phyloP scores from a whole-genome alignment of 2,329 filamentous ascomycete genomes.

The Fusarium clavum region DNA sequence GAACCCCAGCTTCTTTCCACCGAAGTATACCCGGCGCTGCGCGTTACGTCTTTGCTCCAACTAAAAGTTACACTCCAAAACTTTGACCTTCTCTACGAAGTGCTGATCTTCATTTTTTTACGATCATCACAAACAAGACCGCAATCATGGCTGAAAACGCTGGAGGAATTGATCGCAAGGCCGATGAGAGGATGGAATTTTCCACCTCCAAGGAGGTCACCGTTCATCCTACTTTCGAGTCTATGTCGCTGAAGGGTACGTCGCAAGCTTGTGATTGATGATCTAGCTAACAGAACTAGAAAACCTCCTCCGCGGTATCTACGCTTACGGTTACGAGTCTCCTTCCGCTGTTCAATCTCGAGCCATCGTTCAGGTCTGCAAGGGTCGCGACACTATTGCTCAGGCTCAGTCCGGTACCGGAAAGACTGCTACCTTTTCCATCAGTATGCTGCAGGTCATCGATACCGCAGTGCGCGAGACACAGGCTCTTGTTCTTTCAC shows the following conservation, averaged over 20 bases:
- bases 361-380: conserved; percentile 98
- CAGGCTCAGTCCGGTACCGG: conserved; percentile 97
- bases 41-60: conserved; percentile 22
- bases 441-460: conserved; percentile 95
- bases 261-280: not conserved
- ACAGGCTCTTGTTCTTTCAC: conserved; percentile 94
- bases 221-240: conserved; percentile 92
- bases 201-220: conserved; percentile 98
- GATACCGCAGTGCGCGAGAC: conserved; percentile 93
- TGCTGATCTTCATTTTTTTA: conserved; percentile 4
- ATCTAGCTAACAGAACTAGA: conserved; percentile 61
- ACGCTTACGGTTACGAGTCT: conserved; percentile 98
- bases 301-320: conserved; percentile 95
- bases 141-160: conserved; percentile 85
- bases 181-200: conserved; percentile 98
- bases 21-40: conserved; percentile 50
- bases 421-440: conserved; percentile 97
- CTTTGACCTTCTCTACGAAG: conserved; percentile 42
- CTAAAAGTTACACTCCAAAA: conserved; percentile 43
- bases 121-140: conserved; percentile 8
- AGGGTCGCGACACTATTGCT: conserved; percentile 97
- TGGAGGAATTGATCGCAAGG: conserved; percentile 84
- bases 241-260: conserved; percentile 90
- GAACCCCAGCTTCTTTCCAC: conserved; percentile 3
- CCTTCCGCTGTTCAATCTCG: conserved; percentile 97